Conservation (phyloP, 164 flowering plant species). For the Chimonanthus salicifolius region DNA sequence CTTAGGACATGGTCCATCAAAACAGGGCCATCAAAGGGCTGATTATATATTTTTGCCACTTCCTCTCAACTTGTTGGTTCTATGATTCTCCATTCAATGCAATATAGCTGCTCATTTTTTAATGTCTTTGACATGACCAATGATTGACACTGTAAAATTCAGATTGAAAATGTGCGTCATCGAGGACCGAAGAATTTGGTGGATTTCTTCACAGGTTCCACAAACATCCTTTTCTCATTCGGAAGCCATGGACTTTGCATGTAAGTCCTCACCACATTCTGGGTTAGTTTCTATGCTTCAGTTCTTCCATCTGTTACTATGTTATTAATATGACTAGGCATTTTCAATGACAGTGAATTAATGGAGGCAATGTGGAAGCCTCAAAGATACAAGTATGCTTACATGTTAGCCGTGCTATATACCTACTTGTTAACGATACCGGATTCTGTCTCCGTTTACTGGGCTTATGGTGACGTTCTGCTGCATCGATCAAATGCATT, state of each 20-base stretch:
- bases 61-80: neutral
- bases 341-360: conserved; percentile 8
- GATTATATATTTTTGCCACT: no score
- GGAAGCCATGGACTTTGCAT: conserved; percentile 15
- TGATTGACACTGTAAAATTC: neutral
- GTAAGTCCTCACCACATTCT: neutral
- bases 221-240: conserved; percentile 14
- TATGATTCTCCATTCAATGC: neutral
- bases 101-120: neutral
- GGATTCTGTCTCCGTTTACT: conserved; percentile 11
- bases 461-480: conserved; percentile 15
- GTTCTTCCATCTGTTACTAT: no score
- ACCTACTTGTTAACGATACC: conserved; percentile 10
- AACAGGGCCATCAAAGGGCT: no score
- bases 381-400: conserved; percentile 11
- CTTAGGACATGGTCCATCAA: no score
- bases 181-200: conserved; percentile 13
- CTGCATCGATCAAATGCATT: conserved; percentile 12
- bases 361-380: conserved; percentile 19
- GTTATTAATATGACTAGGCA: neutral
- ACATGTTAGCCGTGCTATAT: conserved; percentile 4
- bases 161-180: conserved; percentile 9
- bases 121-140: neutral
- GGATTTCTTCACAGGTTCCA: conserved; percentile 13
- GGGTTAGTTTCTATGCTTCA: neutral